phyloP scores from a whole-genome alignment of 805 yeast species.

The Candida ovalis region DNA sequence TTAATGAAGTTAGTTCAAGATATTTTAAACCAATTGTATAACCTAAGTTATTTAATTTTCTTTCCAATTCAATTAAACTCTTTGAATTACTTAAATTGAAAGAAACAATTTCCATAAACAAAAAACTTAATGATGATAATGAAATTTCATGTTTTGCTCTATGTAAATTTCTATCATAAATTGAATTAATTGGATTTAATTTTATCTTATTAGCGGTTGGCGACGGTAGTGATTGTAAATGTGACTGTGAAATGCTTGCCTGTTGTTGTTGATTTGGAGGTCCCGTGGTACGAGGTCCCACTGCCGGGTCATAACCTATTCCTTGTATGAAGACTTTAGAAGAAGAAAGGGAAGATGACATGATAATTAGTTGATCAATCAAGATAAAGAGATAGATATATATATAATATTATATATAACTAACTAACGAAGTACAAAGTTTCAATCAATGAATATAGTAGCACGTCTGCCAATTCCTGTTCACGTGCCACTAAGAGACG shows the following conservation, averaged over 20 bases:
- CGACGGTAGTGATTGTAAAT: not conserved
- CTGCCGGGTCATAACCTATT: slow-evolving; percentile 27
- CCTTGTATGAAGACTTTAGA: slow-evolving; percentile 19
- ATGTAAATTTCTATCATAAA: slow-evolving; percentile 67
- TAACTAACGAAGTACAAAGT: too few species aligned
- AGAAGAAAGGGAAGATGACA: slow-evolving; percentile 17
- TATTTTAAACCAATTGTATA: slow-evolving; percentile 72
- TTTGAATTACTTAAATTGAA: slow-evolving; percentile 58
- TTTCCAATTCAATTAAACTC: slow-evolving; percentile 65
- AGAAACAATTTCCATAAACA: slow-evolving; percentile 68
- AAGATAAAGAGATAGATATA: not conserved
- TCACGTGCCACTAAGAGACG: too few species aligned
- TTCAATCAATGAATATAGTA: too few species aligned
- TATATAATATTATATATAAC: too few species aligned
- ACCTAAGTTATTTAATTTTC: slow-evolving; percentile 63
- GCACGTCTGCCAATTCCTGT: too few species aligned
- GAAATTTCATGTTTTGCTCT: slow-evolving; percentile 67
- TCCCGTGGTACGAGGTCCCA: slow-evolving; percentile 30
- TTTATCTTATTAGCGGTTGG: slow-evolving; percentile 5
- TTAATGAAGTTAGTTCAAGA: slow-evolving; percentile 61
- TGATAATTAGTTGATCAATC: not conserved
- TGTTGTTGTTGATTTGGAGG: slow-evolving; percentile 9
- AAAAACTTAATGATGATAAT: slow-evolving; percentile 60
- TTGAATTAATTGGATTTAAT: slow-evolving; percentile 27
- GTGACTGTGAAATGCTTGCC: slow-evolving; percentile 6